Evolutionary conservation across 2,329 filamentous ascomycete genomes (phyloP).

Genomic region (Claviceps humidiphila): DNA sequence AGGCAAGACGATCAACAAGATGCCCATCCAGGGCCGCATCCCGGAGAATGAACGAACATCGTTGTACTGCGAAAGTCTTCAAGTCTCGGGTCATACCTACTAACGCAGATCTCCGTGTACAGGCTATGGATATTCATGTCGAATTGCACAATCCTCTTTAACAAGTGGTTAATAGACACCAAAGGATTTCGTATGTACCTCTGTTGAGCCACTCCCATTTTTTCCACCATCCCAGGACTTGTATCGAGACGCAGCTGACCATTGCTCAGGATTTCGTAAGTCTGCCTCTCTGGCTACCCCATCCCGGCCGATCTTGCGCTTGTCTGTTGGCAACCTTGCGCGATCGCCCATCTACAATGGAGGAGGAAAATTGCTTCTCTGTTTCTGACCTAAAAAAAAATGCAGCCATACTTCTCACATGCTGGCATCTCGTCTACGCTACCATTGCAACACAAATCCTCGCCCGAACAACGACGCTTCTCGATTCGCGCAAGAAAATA

Average conservation of each 20-base stretch:
- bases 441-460: constrained; percentile 53
- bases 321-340: not conserved
- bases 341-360: not conserved
- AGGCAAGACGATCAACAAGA: not conserved
- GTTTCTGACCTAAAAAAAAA: not conserved
- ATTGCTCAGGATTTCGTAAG: constrained; percentile 1
- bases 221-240: not conserved
- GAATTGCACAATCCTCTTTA: constrained; percentile 78
- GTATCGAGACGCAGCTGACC: not conserved
- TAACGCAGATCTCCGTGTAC: not conserved
- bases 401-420: constrained; percentile 46
- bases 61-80: not conserved
- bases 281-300: not conserved
- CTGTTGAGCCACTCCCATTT: not conserved
- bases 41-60: too few relatives aligned
- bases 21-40: not conserved
- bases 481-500: constrained; percentile 49
- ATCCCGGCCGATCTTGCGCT: not conserved
- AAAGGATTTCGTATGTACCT: constrained; percentile 13
- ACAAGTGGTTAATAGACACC: constrained; percentile 70
- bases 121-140: constrained; percentile 74
- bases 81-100: not conserved
- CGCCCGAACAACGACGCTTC: constrained; percentile 47
- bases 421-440: constrained; percentile 56
- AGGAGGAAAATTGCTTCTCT: not conserved